Base-by-base conservation (phyloP, 2,329 filamentous ascomycete species). In the Tolypocladium nubicola region DNA sequence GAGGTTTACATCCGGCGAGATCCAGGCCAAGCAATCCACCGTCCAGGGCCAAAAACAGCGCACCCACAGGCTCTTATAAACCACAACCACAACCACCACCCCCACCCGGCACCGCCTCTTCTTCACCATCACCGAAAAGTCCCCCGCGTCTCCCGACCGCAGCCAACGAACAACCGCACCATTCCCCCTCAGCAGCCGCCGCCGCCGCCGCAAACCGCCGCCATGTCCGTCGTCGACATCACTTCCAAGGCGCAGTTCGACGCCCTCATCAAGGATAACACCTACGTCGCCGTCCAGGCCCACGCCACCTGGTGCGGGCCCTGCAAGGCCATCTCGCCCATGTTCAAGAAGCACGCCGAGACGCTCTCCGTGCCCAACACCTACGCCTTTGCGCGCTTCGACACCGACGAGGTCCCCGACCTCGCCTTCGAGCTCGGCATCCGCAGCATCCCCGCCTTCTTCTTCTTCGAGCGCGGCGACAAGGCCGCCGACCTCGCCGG, bases 271-370 rank as follows among this genome's bases (percentile, higher is more conserved):
- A 62, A 70, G 19, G 68, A 68, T 11, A 79, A 73, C 53, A 76
- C 73, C 52, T 80, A 77, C 70, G 79, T 83, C 61, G 75, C 77
- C 59, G 70, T 81, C 61, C 80, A 85, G 67, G 83, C 84, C 71
- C 79, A 74, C 70, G 81, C 82, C 58, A 72, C 77, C 65, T 85
- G 82, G 82, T 85, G 82, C 70, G 76, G 75, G 43, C 82, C 82
- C 35, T 85, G 82, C 79, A 82, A 81, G 70, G 72, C 73, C 63
- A 84, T 85, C 65, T 78, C 79, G 26, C 82, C 82, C 60, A 64
- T 79, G 58, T 84, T 78, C 75, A 66, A 64, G 59, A 71, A 76
- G 65, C 74, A 82, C 55, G 76, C 81, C 52, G 67, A 67, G 53
- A 62, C 63, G 39, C 62, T 65, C 61, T 61, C 67, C 57, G 61